phyloP scores from a whole-genome alignment of 768 basidiomycete genomes.

The Russula sp. region DNA sequence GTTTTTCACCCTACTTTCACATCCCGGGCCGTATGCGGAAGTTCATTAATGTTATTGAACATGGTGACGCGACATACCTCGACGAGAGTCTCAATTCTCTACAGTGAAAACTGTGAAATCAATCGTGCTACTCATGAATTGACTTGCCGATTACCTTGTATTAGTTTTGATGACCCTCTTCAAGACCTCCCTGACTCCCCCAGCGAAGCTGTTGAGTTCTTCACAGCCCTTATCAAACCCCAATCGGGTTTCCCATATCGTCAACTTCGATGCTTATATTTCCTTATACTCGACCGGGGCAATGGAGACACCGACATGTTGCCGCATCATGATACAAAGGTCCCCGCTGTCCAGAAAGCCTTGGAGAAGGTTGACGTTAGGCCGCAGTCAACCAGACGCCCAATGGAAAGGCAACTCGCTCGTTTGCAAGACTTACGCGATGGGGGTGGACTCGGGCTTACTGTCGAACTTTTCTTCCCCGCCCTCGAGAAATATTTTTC shows the following conservation, averaged over 20 bases:
- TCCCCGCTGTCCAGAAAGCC: neutral
- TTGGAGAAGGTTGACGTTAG: neutral
- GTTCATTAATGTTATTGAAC: no score
- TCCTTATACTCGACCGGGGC: neutral
- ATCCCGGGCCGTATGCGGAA: no score
- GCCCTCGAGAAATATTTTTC: neutral
- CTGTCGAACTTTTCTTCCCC: constrained; percentile 9
- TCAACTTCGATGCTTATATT: neutral
- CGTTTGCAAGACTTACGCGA: neutral
- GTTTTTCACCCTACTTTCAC: no score
- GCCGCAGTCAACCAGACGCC: neutral
- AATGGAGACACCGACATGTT: no score
- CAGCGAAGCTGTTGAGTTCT: neutral
- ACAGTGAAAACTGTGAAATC: no score
- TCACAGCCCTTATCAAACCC: neutral
- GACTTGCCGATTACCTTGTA: neutral
- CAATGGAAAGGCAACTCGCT: neutral
- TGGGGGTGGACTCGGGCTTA: constrained; percentile 6
- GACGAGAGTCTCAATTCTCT: no score
- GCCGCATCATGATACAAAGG: no score
- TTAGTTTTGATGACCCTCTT: neutral
- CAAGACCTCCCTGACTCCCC: no score
- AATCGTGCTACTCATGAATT: neutral
- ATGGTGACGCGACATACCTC: no score
- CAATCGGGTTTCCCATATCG: neutral